A percentile compares a stretch with the other conserved stretches of the same genome.
These are phyloP conservation scores for Fusarium mundagurra DNA, from an alignment of 2,329 filamentous ascomycete species.

Conservation along the genomic window DNA sequence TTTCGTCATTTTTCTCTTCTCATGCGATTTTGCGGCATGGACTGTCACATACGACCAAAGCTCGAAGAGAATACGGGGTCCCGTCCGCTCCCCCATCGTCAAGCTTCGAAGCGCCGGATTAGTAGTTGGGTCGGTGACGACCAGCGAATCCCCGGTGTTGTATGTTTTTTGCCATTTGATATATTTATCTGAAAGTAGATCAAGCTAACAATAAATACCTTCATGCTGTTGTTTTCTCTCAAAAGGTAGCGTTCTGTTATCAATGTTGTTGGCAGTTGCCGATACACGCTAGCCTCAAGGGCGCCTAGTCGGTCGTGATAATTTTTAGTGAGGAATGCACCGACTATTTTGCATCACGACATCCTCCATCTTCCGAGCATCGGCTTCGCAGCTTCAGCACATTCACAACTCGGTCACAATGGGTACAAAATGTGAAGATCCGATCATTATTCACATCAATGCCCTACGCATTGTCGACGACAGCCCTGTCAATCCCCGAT, in stretches of 20 bases:
- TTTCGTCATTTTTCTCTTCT: background rate
- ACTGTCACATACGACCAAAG: background rate
- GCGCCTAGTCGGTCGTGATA: background rate
- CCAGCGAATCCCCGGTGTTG: slow-evolving; percentile 3
- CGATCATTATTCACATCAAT: background rate
- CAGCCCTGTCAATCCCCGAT: background rate
- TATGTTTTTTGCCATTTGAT: background rate
- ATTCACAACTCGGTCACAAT: background rate
- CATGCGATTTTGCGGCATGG: rapidly evolving
- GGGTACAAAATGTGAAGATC: background rate
- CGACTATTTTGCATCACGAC: background rate
- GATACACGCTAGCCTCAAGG: background rate
- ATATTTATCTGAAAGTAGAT: background rate
- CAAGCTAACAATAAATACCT: rapidly evolving
- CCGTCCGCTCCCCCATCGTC: background rate
- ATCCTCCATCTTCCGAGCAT: background rate
- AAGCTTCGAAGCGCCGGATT: slow-evolving; percentile 3
- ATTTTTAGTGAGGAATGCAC: background rate
- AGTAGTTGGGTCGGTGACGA: slow-evolving; percentile 7
- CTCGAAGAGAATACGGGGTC: slow-evolving; percentile 2
- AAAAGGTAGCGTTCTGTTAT: background rate
- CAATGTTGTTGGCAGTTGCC: background rate
- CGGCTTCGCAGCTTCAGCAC: rapidly evolving
- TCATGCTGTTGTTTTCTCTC: background rate
- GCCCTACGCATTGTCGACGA: no score